Evolutionary conservation across 2,329 filamentous ascomycete species (phyloP).

Genomic region (Phialophora chinensis): DNA sequence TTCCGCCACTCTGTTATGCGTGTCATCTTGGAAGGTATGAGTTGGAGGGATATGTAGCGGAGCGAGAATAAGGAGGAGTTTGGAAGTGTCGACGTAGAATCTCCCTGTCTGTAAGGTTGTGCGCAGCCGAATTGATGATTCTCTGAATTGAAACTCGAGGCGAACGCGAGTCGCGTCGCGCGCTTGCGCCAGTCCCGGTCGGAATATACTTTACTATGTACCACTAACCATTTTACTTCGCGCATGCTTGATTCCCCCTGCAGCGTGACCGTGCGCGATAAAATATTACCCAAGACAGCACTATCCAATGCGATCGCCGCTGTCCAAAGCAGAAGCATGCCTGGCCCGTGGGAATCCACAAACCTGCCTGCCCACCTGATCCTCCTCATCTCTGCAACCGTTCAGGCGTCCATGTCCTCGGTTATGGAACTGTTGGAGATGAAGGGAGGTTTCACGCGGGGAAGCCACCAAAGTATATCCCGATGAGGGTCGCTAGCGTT

Average conservation of each 20-base stretch:
- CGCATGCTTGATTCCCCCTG: not conserved
- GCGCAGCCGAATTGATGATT: not conserved
- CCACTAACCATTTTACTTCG: not conserved
- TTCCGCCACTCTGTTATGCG: constrained; percentile 81
- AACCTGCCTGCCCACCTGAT: not conserved
- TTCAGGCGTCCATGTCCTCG: not conserved
- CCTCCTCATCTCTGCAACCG: not conserved
- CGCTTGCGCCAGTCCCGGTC: not conserved
- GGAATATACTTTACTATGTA: not conserved
- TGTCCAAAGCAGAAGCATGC: not conserved
- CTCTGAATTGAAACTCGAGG: not conserved
- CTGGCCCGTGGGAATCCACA: not conserved
- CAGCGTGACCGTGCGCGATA: not conserved
- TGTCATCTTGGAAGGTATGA: constrained; percentile 14
- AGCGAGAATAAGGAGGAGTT: not conserved
- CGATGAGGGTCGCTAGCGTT: not conserved
- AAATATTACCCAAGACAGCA: not conserved
- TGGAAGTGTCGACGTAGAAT: not conserved
- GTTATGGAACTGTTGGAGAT: constrained; percentile 6
- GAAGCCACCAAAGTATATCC: not conserved
- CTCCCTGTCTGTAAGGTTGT: too few relatives aligned
- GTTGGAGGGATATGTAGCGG: not conserved
- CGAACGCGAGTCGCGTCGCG: not conserved
- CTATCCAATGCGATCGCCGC: not conserved
- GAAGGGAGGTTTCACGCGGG: not conserved